Evolutionary conservation across 345 rosid species (phyloP).

Genomic region (Dimocarpus longan): DNA sequence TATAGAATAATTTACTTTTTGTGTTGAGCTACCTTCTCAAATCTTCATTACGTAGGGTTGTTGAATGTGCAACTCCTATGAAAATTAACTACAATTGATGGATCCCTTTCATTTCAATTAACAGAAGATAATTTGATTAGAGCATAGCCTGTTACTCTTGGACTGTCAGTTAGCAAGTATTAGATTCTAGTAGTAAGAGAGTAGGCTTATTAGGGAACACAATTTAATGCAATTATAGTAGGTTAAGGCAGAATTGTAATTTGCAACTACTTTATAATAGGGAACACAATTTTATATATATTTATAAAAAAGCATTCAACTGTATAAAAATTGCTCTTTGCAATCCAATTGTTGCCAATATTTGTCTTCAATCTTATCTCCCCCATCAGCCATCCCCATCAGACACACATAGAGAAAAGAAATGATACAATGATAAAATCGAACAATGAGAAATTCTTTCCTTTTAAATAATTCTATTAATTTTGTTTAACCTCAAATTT

Average conservation of each 20-base stretch:
- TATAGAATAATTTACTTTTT: not conserved
- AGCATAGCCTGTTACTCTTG: not conserved
- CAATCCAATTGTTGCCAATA: not conserved
- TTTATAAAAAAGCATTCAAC: not conserved
- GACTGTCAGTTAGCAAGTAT: not conserved
- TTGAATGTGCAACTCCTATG: not conserved
- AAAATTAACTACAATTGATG: not conserved
- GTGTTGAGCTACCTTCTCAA: not conserved
- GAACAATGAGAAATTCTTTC: not conserved
- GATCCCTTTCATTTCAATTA: not conserved
- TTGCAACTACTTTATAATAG: not conserved
- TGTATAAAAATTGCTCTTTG: not conserved
- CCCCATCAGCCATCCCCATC: not conserved
- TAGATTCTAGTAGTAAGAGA: not conserved
- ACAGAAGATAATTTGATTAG: not conserved
- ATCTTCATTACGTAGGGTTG: not conserved
- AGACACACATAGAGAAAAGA: not conserved
- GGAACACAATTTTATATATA: not conserved
- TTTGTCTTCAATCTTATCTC: not conserved
- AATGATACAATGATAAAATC: too few relatives aligned
- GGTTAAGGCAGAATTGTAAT: not conserved
- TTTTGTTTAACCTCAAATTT: not conserved
- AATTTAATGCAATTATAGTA: not conserved
- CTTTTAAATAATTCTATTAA: not conserved
- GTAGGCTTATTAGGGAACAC: not conserved